Percentiles rank a stretch among this genome's conserved stretches.
These are phyloP conservation scores for Candida awuae DNA, from an alignment of 805 yeast genomes.

Conservation along the genomic window DNA sequence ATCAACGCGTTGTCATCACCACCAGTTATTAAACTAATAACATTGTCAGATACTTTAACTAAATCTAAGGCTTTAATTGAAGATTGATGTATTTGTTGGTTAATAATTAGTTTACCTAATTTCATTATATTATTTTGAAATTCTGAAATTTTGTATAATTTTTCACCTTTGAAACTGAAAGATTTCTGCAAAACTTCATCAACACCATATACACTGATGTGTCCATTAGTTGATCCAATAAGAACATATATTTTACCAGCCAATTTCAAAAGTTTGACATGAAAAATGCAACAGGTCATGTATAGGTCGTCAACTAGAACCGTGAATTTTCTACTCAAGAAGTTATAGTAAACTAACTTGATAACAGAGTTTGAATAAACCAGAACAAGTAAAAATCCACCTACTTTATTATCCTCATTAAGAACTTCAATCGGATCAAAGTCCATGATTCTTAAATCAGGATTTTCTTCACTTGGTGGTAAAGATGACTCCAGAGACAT, in stretches of 20 bases:
- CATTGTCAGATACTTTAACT: constrained; percentile 4
- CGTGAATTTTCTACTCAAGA: constrained; percentile 31
- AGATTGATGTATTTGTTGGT: constrained; percentile 69
- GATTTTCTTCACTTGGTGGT: constrained; percentile 47
- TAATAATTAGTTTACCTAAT: constrained; percentile 24
- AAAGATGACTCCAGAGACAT: constrained; percentile 45
- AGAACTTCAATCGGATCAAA: constrained; percentile 43
- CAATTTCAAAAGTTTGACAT: constrained; percentile 39
- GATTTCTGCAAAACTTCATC: constrained; percentile 16
- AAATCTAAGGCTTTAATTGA: constrained; percentile 62
- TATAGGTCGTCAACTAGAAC: constrained; percentile 45
- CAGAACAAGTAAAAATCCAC: constrained; percentile 50
- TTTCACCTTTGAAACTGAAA: constrained; percentile 7
- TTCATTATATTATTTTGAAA: neutral
- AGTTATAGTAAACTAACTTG: constrained; percentile 51
- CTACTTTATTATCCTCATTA: constrained; percentile 14
- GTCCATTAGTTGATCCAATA: constrained; percentile 80
- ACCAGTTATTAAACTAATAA: constrained; percentile 51
- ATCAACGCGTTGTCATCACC: constrained; percentile 87
- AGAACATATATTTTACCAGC: constrained; percentile 32
- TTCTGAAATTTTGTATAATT: neutral
- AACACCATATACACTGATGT: constrained; percentile 54
- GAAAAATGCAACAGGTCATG: constrained; percentile 69
- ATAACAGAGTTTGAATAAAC: constrained; percentile 84
- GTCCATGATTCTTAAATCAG: constrained; percentile 89